Evolutionary conservation across 768 basidiomycete species (phyloP), one percentile per base, ranked within the genome.

Genomic region (Lactarius hengduanensis): DNA sequence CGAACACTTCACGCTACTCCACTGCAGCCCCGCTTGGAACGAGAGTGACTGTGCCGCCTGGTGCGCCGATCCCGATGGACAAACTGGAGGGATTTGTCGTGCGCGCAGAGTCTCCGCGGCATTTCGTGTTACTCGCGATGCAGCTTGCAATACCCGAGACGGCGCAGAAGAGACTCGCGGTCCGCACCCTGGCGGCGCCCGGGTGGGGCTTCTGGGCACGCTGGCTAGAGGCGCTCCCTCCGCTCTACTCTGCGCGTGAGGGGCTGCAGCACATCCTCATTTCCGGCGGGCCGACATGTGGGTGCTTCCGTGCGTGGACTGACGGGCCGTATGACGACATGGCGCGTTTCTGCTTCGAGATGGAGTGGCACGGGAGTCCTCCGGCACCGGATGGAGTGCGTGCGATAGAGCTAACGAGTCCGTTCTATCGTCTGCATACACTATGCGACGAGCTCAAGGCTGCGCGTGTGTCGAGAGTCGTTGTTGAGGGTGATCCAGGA

Each of bases 281-380:
- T 4, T 61, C 55, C 22, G 65, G 65, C 16, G 65, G 65, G 1
- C 65, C 65, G 16, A 66, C 56, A 38, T 45, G 47, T 18, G 61
- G 65, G n/a, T 61, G 65, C 15, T 66, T 66, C 65, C 43, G 40
- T 1, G 59, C 56, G 10, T 66, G 65, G 65, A 66, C 65, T 10
- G 61, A 62, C 22, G 45, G 41, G 6, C 34, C 2, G 28, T 40
- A 58, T 9, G 36, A 57, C 45, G 61, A 62, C 5, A n/a, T 40
- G 43, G 65, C 65, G 10, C 61, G 61, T 7, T 66, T 66, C 65
- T 66, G 60, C 47, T 66, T 66, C 61, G 65, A 66, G 65, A 32
- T 62, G 47, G 55, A 57, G n/a, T 66, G 65, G 65, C 34, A 32
- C 6, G 60, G 56, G 20, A 34, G 55, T 34, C 60, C 60, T 36